These are phyloP conservation scores for Calonectria montana DNA, from an alignment of 2,329 filamentous ascomycete genomes.

Conservation along the genomic window DNA sequence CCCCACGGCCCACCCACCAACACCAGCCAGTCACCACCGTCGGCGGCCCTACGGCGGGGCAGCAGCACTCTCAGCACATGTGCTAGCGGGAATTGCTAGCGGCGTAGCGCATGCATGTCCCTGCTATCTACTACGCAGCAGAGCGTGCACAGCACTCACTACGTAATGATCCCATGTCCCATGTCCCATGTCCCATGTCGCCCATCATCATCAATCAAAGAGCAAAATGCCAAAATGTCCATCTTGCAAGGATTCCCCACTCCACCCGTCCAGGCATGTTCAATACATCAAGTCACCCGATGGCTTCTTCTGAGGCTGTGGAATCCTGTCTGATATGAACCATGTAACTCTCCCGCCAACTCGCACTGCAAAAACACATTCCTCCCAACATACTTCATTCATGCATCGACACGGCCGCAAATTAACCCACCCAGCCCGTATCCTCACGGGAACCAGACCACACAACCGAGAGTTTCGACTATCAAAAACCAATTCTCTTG, in stretches of 20 bases:
- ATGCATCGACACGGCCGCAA: neutral
- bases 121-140: neutral
- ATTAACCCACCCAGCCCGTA: neutral
- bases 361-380: neutral
- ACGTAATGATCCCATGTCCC: neutral
- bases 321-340: neutral
- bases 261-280: neutral
- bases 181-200: neutral
- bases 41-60: neutral
- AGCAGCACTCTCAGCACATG: conserved; percentile 7
- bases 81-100: conserved; percentile 5
- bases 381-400: conserved; percentile 1
- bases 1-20: neutral
- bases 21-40: neutral
- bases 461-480: neutral
- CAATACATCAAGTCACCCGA: neutral
- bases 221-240: neutral
- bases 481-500: conserved; percentile 27
- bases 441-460: neutral
- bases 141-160: neutral
- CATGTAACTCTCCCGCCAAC: conserved; percentile 8
- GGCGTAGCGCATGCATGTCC: conserved; percentile 8
- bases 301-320: neutral
- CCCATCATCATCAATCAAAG: neutral
- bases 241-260: conserved; percentile 21